Base-by-base conservation (phyloP, 768 basidiomycete genomes). In the Suillus paluster region DNA sequence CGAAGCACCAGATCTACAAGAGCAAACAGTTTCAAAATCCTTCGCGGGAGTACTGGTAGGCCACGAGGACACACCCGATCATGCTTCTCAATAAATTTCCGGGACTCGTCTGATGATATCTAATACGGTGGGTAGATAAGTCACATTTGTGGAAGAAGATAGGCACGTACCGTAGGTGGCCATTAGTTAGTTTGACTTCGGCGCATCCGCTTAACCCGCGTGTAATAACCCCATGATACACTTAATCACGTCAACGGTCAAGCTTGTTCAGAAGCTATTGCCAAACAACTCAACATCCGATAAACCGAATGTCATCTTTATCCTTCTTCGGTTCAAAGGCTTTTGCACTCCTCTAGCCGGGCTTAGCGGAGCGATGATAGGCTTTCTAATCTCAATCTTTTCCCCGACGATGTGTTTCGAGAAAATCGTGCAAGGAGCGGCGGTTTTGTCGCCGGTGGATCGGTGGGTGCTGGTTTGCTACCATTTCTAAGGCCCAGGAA, bases 131-230 rank as follows among this genome's bases (percentile, higher is more conserved):
- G 23, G 39, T 38, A 54, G 34, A 21, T 21, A 54, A 23, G 23
- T 19, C 21, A 19, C 15, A 11, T 19, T 17, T 41, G 17, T 46
- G 45, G 45, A 46, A 25, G 45, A 6, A 55, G 54, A 55, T 39
- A 55, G 53, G 53, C 53, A 54, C 53, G 14, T 55, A 55, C 23
- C 38, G 38, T 25, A 54, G 36, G 53, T 25, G 33, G 19, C n/a
- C 30, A 34, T 19, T 17, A 19, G 30, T 34, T 52, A 21, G 34
- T 8, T 2, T 19, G 5, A 5, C 4, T 34, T 45, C 3, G 23
- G 36, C 17, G 53, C 17, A 25, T 5, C 23, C 53, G 53, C 23
- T 38, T 54, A 54, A 38, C 53, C 53, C 15, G n/a, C 9, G 36
- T 23, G 23, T 5, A 49, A 42, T 44, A 44, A 44, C 42, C 10